Percentiles rank a stretch among this genome's conserved stretches.
Evolutionary conservation across 2,329 filamentous ascomycete species (phyloP).

Genomic region (Aspergillus unguis): DNA sequence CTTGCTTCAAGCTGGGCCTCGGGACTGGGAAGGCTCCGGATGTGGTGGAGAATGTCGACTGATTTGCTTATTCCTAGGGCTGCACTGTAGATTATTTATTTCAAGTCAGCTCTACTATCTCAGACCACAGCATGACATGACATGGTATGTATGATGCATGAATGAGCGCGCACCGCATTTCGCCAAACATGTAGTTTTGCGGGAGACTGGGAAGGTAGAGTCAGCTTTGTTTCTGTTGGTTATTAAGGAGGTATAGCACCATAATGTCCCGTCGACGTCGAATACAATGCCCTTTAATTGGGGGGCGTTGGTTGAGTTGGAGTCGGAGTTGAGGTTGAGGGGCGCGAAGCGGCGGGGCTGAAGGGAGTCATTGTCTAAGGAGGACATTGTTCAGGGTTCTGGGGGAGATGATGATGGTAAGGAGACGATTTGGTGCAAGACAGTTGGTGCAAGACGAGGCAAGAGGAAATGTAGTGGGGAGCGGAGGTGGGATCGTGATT

Average conservation of each 20-base stretch:
- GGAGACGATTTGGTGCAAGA: not conserved
- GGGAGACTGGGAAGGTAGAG: conserved; percentile 59
- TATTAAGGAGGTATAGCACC: conserved; percentile 50
- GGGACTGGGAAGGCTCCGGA: conserved; percentile 66
- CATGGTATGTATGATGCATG: too few relatives aligned
- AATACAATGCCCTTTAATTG: conserved; percentile 66
- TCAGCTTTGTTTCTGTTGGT: not conserved
- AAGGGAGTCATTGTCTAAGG: conserved; percentile 20
- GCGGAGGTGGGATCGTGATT: not conserved
- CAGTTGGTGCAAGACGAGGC: not conserved
- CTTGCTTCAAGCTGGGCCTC: conserved; percentile 62
- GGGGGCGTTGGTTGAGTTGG: conserved; percentile 34
- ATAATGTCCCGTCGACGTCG: conserved; percentile 93
- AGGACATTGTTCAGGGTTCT: conserved; percentile 18
- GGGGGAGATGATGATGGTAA: not conserved
- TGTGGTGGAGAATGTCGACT: conserved; percentile 84
- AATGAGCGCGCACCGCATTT: conserved; percentile 64
- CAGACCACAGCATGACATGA: not conserved
- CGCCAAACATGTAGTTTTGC: conserved; percentile 90
- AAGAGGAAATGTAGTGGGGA: not conserved
- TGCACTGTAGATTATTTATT: conserved; percentile 30
- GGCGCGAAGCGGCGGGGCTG: conserved; percentile 50
- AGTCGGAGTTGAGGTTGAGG: conserved; percentile 35
- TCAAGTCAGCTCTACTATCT: not conserved
- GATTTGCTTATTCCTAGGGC: conserved; percentile 69